Percentiles rank a stretch among this genome's conserved stretches.
These are phyloP conservation scores for Vachellia collinsii DNA, from an alignment of 306 rosid species.

Conservation along the genomic window DNA sequence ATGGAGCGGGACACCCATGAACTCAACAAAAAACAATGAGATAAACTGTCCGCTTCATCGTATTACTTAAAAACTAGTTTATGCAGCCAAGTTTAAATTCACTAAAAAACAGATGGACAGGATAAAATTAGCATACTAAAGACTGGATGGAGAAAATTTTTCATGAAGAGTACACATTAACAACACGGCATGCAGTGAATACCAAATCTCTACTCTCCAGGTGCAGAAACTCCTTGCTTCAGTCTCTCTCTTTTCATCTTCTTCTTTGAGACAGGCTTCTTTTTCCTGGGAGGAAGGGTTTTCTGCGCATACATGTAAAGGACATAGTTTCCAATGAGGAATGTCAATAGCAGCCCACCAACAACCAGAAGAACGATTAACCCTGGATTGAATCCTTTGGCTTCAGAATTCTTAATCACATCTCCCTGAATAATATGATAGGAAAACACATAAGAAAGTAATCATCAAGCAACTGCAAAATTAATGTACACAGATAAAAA, in stretches of 20 bases:
- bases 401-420: slow-evolving; percentile 57
- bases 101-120: neutral
- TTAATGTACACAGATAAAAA: neutral
- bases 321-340: slow-evolving; percentile 77
- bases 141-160: slow-evolving; percentile 30
- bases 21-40: neutral
- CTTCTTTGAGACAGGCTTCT: slow-evolving; percentile 95
- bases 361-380: slow-evolving; percentile 78
- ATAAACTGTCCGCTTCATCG: neutral
- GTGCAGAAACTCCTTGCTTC: slow-evolving; percentile 97
- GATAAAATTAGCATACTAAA: slow-evolving; percentile 35
- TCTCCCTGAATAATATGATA: slow-evolving; percentile 42
- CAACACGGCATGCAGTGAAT: slow-evolving; percentile 32
- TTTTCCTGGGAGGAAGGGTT: slow-evolving; percentile 77
- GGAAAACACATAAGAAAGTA: slow-evolving; percentile 26
- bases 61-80: slow-evolving; percentile 3
- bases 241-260: slow-evolving; percentile 91
- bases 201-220: slow-evolving; percentile 72
- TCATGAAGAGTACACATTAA: slow-evolving; percentile 37
- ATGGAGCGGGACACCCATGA: neutral
- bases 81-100: slow-evolving; percentile 15
- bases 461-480: neutral
- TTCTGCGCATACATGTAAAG: slow-evolving; percentile 86
- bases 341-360: slow-evolving; percentile 65
- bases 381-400: slow-evolving; percentile 85